Percentiles rank a stretch among this genome's conserved stretches.
Evolutionary conservation across 345 rosid genomes (phyloP).

Genomic region (Arabis hirsuta): DNA sequence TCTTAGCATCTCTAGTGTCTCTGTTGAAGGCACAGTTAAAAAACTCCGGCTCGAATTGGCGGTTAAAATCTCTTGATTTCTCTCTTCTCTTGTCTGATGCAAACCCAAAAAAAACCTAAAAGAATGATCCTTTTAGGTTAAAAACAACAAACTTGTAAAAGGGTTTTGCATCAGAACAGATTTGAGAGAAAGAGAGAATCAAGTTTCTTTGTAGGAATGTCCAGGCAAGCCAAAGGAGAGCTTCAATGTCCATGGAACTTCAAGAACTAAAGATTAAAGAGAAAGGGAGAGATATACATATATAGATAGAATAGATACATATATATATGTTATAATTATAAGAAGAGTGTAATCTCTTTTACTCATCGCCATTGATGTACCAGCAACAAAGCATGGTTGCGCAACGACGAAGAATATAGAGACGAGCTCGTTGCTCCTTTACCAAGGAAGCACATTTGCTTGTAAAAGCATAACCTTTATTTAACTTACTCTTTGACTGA

Average conservation of each 20-base stretch:
- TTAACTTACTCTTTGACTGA: conserved; percentile 48
- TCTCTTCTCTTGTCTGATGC: conserved; percentile 19
- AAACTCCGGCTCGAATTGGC: conserved; percentile 31
- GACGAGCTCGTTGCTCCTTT: conserved; percentile 70
- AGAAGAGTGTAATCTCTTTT: conserved; percentile 22
- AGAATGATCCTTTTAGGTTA: conserved; percentile 31
- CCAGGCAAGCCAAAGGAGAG: conserved; percentile 38
- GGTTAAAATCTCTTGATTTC: conserved; percentile 19
- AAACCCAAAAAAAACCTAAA: conserved; percentile 30
- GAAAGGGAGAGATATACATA: conserved; percentile 3
- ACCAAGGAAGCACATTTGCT: conserved; percentile 70
- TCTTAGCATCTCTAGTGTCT: conserved; percentile 34
- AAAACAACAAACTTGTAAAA: conserved; percentile 30
- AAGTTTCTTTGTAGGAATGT: conserved; percentile 28
- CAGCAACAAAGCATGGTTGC: conserved; percentile 82
- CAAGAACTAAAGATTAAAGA: conserved; percentile 18
- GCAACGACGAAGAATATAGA: conserved; percentile 80
- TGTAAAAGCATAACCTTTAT: conserved; percentile 53
- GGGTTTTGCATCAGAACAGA: conserved; percentile 36
- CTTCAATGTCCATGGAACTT: conserved; percentile 24
- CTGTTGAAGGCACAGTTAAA: conserved; percentile 30
- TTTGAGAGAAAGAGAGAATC: conserved; percentile 26
- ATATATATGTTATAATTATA: neutral
- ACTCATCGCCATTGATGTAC: conserved; percentile 69
- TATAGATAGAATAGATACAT: conserved; percentile 1